phyloP scores from a whole-genome alignment of 140 eudicot species.

The Stevia rebaudiana region DNA sequence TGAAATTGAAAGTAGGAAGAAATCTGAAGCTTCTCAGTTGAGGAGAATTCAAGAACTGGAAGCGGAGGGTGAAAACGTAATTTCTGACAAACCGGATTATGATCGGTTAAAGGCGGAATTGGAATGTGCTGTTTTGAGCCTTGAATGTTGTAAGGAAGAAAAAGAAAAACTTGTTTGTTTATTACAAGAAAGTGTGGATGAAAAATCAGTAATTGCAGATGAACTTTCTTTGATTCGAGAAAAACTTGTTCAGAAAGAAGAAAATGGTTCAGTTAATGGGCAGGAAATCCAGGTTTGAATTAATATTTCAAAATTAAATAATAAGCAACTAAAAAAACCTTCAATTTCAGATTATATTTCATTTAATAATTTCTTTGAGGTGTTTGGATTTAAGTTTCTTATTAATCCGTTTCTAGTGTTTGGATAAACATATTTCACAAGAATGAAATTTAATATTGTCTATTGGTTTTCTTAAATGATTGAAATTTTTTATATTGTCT shows the following conservation, averaged over 20 bases:
- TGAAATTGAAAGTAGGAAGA: conserved; percentile 68
- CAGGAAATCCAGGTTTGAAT: conserved; percentile 36
- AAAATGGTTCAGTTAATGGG: conserved; percentile 9
- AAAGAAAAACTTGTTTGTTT: conserved; percentile 61
- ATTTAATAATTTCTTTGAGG: background rate
- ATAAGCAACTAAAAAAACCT: background rate
- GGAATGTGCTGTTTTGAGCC: conserved; percentile 77
- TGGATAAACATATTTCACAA: background rate
- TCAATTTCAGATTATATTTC: too few relatives aligned
- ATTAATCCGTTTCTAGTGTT: background rate
- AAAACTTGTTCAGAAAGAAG: conserved; percentile 24
- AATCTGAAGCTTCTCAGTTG: conserved; percentile 54
- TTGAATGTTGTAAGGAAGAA: conserved; percentile 96
- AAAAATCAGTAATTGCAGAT: conserved; percentile 34
- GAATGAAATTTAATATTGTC: background rate
- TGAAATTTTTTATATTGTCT: too few relatives aligned
- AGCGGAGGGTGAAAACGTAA: conserved; percentile 40
- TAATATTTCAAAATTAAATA: background rate
- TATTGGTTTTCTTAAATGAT: background rate
- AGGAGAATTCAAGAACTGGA: conserved; percentile 79
- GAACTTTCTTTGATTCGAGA: conserved; percentile 44
- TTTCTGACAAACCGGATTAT: conserved; percentile 24
- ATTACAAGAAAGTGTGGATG: conserved; percentile 47
- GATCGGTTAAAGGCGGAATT: conserved; percentile 57
- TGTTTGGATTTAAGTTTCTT: background rate